Evolutionary conservation across 345 rosid genomes (phyloP).

Genomic region (Geranium rotundifolium): DNA sequence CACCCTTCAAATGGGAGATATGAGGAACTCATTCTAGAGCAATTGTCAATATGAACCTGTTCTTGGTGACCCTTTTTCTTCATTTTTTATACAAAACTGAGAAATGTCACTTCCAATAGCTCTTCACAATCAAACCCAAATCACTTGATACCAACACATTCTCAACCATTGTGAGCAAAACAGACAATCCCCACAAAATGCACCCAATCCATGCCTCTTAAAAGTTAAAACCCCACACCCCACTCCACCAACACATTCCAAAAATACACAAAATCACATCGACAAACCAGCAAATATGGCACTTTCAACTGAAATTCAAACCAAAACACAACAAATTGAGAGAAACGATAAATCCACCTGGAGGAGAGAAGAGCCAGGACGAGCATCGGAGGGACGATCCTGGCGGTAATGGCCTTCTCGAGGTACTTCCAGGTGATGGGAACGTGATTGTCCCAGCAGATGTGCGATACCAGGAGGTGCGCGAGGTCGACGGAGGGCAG

Average conservation of each 20-base stretch:
- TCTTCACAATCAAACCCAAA: background rate
- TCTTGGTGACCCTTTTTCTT: background rate
- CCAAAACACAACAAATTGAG: background rate
- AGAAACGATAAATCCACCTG: conserved; percentile 24
- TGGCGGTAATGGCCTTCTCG: conserved; percentile 63
- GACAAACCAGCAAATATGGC: background rate
- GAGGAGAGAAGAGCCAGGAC: conserved; percentile 76
- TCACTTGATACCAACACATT: too few relatives aligned
- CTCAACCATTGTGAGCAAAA: background rate
- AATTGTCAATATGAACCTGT: background rate
- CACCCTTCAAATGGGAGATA: background rate
- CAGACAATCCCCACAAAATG: background rate
- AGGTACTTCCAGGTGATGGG: conserved; percentile 92
- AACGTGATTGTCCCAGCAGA: conserved; percentile 82
- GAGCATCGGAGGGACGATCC: conserved; percentile 63
- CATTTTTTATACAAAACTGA: too few relatives aligned
- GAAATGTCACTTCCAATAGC: background rate
- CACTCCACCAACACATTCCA: background rate
- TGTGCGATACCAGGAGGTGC: conserved; percentile 67
- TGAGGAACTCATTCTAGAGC: background rate
- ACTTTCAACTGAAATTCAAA: background rate
- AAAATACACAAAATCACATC: background rate
- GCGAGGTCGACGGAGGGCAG: conserved; percentile 73
- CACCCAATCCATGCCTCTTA: background rate
- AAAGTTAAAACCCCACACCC: background rate